Base-by-base conservation (phyloP, 371 early-diverging fungal species). In the Sporodiniella umbellata region DNA sequence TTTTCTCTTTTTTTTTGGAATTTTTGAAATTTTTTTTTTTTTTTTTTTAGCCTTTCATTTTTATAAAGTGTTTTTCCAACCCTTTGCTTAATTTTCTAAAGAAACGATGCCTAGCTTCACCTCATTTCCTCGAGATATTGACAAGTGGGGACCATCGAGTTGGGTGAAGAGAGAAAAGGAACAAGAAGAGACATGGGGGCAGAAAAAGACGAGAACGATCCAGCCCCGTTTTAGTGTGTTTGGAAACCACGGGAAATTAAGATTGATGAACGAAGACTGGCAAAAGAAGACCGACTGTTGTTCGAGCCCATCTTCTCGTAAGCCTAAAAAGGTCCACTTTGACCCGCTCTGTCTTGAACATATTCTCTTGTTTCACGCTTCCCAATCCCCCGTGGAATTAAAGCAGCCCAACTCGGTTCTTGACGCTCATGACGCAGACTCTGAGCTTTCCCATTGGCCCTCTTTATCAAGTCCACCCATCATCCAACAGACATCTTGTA, bases 311-410 rank as follows among this genome's bases (percentile, higher is more conserved):
- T n/a, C n/a, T n/a, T n/a, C n/a, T n/a, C n/a, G n/a, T n/a, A 40
- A 40, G 21, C 18, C 18, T 8, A 40, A 40, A 19, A 40, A 40
- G 38, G 84, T 86, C 14, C 73, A 73, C 45, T 86, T 86, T 54
- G 70, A 81, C 33, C 56, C 79, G 10, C n/a, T 58, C 4, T 74
- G 78, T 48, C 69, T 86, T 19, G 83, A 78, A 48, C 64, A 68
- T 42, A 65, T 81, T 6, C 68, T 69, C 30, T 48, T 77, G 4
- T 81, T 81, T 49, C 45, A 60, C 5, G 67, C 71, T 53, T 55
- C 65, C 10, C 75, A 81, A 57, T 66, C 52, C 31, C 81, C 81
- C 8, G 46, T 51, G 35, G 66, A 67, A n/a, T 59, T 80, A 4
- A 53, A 65, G 42, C 30, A 28, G n/a, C n/a, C n/a, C n/a, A n/a